Evolutionary conservation across 352 stramenopile species (phyloP).

Genomic region (Aphanomyces cochlioides): DNA sequence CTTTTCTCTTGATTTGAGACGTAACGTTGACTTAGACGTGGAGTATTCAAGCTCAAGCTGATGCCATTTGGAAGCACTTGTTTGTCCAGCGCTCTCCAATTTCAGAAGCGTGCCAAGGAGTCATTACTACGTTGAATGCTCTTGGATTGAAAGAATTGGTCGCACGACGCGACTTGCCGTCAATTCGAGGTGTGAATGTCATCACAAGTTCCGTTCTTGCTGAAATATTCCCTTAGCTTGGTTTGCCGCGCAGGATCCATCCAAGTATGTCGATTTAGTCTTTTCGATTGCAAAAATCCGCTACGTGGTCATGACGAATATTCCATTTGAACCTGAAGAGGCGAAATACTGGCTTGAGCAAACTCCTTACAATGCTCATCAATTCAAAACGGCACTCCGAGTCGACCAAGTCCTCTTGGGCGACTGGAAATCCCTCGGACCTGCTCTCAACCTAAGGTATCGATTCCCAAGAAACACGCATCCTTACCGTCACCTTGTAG

Average conservation of each 20-base stretch:
- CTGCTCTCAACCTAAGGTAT: slow-evolving; percentile 49
- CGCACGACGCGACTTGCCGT: slow-evolving; percentile 63
- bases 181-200: slow-evolving; percentile 49
- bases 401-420: slow-evolving; percentile 90
- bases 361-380: slow-evolving; percentile 36
- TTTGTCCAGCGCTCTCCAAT: slow-evolving; percentile 86
- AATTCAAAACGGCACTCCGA: slow-evolving; percentile 87
- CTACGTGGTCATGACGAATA: slow-evolving; percentile 95
- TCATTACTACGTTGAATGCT: slow-evolving; percentile 81
- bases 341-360: slow-evolving; percentile 30
- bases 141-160: slow-evolving; percentile 73
- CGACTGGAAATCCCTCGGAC: slow-evolving; percentile 73
- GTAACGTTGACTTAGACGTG: slow-evolving; percentile 32
- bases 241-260: slow-evolving; percentile 69
- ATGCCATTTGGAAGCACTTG: slow-evolving; percentile 88
- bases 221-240: slow-evolving; percentile 35
- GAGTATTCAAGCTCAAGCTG: slow-evolving; percentile 72
- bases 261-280: slow-evolving; percentile 69
- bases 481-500: slow-evolving; percentile 33
- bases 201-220: no score
- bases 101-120: slow-evolving; percentile 87
- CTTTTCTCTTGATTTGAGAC: slow-evolving; percentile 2
- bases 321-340: slow-evolving; percentile 78
- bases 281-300: slow-evolving; percentile 70
- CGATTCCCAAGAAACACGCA: no score